phyloP scores from a whole-genome alignment of 2,329 filamentous ascomycete genomes.

The Nemania diffusa region DNA sequence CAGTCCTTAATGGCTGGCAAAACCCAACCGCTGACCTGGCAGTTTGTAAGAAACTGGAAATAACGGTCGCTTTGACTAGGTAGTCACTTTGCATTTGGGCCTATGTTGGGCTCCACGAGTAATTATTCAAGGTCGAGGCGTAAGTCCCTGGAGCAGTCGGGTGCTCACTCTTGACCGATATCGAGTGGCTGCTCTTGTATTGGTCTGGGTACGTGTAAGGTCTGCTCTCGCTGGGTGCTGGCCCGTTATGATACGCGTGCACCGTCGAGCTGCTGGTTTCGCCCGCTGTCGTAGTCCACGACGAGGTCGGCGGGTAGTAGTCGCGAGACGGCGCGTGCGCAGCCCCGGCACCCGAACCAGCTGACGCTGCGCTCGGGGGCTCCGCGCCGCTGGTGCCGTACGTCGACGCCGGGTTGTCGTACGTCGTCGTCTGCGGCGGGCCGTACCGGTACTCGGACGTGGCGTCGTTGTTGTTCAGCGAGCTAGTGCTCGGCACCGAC shows the following conservation, averaged over 20 bases:
- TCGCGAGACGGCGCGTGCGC: constrained; percentile 56
- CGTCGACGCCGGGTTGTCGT: constrained; percentile 34
- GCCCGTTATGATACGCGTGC: constrained; percentile 54
- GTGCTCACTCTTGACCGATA: constrained; percentile 50
- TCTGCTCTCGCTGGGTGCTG: constrained; percentile 56
- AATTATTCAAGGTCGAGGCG: constrained; percentile 63
- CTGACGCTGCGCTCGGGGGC: constrained; percentile 19
- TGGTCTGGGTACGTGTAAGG: constrained; percentile 62
- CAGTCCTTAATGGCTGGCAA: background rate
- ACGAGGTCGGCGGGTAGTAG: constrained; percentile 63
- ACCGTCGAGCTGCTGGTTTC: constrained; percentile 56
- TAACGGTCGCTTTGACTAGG: background rate
- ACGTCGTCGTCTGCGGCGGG: constrained; percentile 48
- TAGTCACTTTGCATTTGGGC: background rate
- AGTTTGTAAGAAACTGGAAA: constrained; percentile 5
- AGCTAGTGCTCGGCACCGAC: constrained; percentile 62
- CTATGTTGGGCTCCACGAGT: constrained; percentile 66
- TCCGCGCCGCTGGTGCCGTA: constrained; percentile 38
- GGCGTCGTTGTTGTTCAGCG: constrained; percentile 59
- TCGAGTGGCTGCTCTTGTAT: constrained; percentile 56
- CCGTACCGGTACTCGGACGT: constrained; percentile 68
- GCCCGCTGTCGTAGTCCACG: constrained; percentile 63
- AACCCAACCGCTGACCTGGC: constrained; percentile 1
- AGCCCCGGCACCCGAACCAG: constrained; percentile 20
- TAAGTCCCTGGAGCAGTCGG: constrained; percentile 56